Base-by-base conservation (phyloP, 192 early-diverging fungal species). In the Rhizophagus sp. region DNA sequence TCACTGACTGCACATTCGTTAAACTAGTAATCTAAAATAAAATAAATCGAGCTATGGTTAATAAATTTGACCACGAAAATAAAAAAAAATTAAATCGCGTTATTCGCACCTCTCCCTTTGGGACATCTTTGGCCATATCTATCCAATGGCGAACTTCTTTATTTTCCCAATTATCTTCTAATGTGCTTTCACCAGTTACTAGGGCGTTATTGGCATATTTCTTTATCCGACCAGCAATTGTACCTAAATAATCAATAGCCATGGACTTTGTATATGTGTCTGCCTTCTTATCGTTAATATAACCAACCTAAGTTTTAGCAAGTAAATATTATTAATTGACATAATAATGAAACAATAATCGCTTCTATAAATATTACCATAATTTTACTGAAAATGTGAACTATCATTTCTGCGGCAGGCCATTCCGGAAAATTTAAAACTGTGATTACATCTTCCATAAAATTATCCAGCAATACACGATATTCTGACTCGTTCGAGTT, bases 351-450 rank as follows among this genome's bases (percentile, higher is more conserved):
- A 44, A 47, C 11, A 47, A 12, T 47, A 12, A 47, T 12, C 1
- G 1, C 11, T 12, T 12, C 11, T 12, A 12, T 47, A 47, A 47
- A 47, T 3, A 81, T 79, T 83, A 94, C 89, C 85, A 96, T 85
- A 9, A 95, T 86, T 49, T 88, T 89, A 50, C 89, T 92, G 62
- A 93, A 92, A 12, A 93, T 81, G 33, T 88, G 82, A 6, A 94
- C 73, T 62, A 92, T 88, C 17, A 94, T 78, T 69, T 96, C 94
- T 0, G 97, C 94, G 8, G 87, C 92, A 1, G 97, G 97, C 97
- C 97, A 98, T 57, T 97, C 95, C 4, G 96, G 96, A 19, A 93
- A 91, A 24, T 91, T 89, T 50, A 96, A 82, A 2, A 96, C 88
- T 4, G 82, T 79, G 39, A 96, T 77, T 0, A 93, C 82, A 84